Percentiles rank a stretch among this genome's conserved stretches.
Evolutionary conservation across 768 basidiomycete genomes (phyloP).

Genomic region (Termitomyces sp.): DNA sequence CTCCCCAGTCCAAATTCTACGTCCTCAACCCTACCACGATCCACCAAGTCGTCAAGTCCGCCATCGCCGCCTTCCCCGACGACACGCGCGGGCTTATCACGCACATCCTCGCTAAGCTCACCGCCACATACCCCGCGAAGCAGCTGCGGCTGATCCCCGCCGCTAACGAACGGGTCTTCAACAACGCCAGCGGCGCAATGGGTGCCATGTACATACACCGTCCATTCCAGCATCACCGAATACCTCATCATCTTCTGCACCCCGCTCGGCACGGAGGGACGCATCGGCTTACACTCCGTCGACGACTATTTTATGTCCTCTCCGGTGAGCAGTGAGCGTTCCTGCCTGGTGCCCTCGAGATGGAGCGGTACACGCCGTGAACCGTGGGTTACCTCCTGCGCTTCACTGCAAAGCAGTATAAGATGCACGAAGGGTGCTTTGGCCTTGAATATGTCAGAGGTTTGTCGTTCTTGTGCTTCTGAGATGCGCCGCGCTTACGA

Average conservation of each 20-base stretch:
- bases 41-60: constrained; percentile 68
- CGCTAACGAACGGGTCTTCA: constrained; percentile 87
- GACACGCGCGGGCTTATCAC: constrained; percentile 70
- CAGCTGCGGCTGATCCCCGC: constrained; percentile 51
- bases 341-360: constrained; percentile 69
- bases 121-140: constrained; percentile 57
- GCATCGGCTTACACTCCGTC: constrained; percentile 88
- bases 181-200: constrained; percentile 98
- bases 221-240: constrained; percentile 95
- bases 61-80: constrained; percentile 60
- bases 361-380: constrained; percentile 83
- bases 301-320: constrained; percentile 98
- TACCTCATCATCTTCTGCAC: constrained; percentile 96
- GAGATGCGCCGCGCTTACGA: no score
- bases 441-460: constrained; percentile 94
- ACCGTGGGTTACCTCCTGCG: constrained; percentile 79
- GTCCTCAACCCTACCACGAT: constrained; percentile 70
- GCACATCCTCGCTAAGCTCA: constrained; percentile 80
- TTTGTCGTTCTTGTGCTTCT: background rate
- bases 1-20: constrained; percentile 58
- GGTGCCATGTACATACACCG: constrained; percentile 97
- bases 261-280: constrained; percentile 95
- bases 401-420: constrained; percentile 92
- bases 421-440: constrained; percentile 95
- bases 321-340: constrained; percentile 96